Evolutionary conservation across 352 stramenopile species (phyloP).

Genomic region (Globisporangium cederbergense): DNA sequence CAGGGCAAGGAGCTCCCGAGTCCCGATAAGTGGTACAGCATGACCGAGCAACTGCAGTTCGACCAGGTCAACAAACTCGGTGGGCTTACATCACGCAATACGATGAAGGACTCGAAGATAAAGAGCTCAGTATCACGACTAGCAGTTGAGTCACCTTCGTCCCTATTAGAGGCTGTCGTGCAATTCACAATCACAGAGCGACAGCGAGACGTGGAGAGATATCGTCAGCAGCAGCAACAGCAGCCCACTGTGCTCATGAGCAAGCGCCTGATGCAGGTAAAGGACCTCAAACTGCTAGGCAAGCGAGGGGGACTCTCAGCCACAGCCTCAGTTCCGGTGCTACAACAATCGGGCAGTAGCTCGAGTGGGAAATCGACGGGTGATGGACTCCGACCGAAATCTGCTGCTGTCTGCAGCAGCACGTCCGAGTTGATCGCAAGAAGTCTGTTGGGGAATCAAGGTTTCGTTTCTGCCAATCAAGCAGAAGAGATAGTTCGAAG

Average conservation of each 20-base stretch:
- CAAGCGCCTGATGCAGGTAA: conserved; percentile 23
- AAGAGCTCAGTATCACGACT: not conserved
- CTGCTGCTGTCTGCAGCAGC: conserved; percentile 45
- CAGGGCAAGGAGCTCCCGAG: conserved; percentile 18
- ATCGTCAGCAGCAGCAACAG: conserved; percentile 20
- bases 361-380: not conserved
- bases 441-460: conserved; percentile 6
- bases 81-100: not conserved
- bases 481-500: not conserved
- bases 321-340: conserved; percentile 6
- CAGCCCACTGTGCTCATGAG: conserved; percentile 38
- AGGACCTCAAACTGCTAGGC: conserved; percentile 25
- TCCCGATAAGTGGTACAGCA: conserved; percentile 24
- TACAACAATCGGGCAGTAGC: conserved; percentile 2
- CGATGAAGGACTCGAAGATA: not conserved
- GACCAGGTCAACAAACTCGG: not conserved
- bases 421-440: conserved; percentile 29
- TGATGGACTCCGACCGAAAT: conserved; percentile 32
- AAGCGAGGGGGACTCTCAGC: conserved; percentile 25
- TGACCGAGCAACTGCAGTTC: conserved; percentile 20
- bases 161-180: conserved; percentile 21
- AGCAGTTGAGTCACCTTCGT: not conserved
- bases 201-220: conserved; percentile 1
- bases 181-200: conserved; percentile 6
- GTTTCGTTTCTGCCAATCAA: not conserved